These are phyloP conservation scores for Boletus speciosus DNA, from an alignment of 768 basidiomycete genomes.

Conservation along the genomic window DNA sequence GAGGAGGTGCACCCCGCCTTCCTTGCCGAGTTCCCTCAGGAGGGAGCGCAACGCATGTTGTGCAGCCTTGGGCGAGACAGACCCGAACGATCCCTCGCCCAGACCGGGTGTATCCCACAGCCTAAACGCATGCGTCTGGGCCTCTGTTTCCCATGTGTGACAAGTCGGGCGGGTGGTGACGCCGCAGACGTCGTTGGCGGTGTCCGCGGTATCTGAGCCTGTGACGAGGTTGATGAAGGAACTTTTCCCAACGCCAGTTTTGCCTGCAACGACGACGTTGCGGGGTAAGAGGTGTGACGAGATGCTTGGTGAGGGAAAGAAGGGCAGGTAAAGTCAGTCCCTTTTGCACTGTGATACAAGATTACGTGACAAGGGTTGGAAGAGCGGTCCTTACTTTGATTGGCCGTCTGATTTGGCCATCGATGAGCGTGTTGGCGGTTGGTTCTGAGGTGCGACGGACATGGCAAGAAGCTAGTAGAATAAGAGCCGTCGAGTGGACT, in stretches of 20 bases:
- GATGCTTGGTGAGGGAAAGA: neutral
- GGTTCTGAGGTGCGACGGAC: neutral
- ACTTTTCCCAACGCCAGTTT: conserved; percentile 26
- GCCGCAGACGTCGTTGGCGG: conserved; percentile 22
- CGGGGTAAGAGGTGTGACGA: conserved; percentile 9
- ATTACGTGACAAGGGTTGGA: neutral
- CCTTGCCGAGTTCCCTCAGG: conserved; percentile 16
- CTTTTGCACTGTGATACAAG: neutral
- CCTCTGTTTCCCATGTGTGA: conserved; percentile 20
- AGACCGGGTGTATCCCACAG: conserved; percentile 27
- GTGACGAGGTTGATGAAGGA: conserved; percentile 25
- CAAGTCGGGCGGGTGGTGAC: conserved; percentile 15
- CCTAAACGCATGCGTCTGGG: conserved; percentile 13
- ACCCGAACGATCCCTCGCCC: conserved; percentile 21
- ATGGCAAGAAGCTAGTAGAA: neutral
- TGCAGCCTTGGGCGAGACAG: conserved; percentile 20
- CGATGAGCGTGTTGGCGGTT: neutral
- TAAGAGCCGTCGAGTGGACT: neutral
- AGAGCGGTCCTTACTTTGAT: conserved; percentile 6
- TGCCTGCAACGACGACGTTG: conserved; percentile 23
- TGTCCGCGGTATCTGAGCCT: conserved; percentile 11
- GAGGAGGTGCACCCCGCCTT: conserved; percentile 26
- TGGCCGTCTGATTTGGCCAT: conserved; percentile 9
- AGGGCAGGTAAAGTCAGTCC: neutral
- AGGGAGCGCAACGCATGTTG: conserved; percentile 18